Conservation (phyloP, 441 rosid genomes). For the Pelargonium exstipulatum region DNA sequence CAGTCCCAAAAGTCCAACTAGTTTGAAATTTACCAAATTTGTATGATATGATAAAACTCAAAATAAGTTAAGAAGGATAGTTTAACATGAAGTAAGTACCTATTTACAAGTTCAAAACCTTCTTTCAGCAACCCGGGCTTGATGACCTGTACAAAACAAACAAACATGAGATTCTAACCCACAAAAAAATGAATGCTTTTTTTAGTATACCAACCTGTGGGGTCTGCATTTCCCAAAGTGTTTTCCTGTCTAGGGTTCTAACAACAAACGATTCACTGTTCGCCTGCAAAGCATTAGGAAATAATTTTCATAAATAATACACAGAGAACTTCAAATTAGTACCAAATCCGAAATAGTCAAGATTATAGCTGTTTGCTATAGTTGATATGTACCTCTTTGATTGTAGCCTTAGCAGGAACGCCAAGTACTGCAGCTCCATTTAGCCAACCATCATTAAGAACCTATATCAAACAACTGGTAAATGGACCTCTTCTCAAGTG, state of each 20-base stretch:
- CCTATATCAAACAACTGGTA: constrained; percentile 40
- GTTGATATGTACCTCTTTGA: constrained; percentile 66
- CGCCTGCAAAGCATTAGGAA: constrained; percentile 40
- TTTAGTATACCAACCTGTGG: constrained; percentile 58
- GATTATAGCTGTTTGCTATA: constrained; percentile 8
- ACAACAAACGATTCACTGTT: constrained; percentile 65
- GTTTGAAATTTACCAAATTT: background rate
- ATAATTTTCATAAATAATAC: background rate
- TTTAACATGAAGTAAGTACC: constrained; percentile 34
- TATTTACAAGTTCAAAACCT: constrained; percentile 83
- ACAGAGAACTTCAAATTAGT: background rate
- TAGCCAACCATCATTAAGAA: constrained; percentile 58
- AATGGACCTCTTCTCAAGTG: background rate
- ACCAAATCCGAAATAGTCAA: background rate
- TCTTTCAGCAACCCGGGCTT: constrained; percentile 64
- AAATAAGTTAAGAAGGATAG: background rate
- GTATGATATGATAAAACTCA: background rate
- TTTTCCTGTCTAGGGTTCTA: constrained; percentile 78
- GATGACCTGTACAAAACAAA: constrained; percentile 49
- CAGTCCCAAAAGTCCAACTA: background rate
- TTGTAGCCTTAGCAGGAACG: constrained; percentile 91
- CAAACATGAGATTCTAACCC: background rate
- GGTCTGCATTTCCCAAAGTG: constrained; percentile 97
- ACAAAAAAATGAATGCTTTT: background rate
- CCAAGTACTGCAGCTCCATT: constrained; percentile 96